phyloP scores from a whole-genome alignment of 768 basidiomycete species.

The Lactarius sp. region DNA sequence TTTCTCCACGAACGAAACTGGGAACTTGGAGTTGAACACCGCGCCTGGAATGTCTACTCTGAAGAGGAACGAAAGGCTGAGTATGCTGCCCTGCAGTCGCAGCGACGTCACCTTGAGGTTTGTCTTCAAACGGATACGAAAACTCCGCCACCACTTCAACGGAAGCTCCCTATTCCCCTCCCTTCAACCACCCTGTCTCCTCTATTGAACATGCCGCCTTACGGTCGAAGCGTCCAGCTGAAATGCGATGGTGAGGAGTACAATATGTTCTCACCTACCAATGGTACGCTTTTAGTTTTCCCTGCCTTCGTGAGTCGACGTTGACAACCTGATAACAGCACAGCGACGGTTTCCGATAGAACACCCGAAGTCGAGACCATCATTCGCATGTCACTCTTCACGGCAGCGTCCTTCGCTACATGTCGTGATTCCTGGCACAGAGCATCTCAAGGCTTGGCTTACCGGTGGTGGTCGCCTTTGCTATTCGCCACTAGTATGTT shows the following conservation, averaged over 20 bases:
- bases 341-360: background rate
- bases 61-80: conserved; percentile 10
- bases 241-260: background rate
- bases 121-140: background rate
- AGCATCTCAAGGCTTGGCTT: conserved; percentile 1
- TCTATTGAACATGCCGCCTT: background rate
- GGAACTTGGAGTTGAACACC: conserved; percentile 9
- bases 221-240: background rate
- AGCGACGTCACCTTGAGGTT: conserved; percentile 3
- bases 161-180: conserved; percentile 8
- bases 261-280: background rate
- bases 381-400: background rate
- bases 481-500: conserved; percentile 16
- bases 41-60: conserved; percentile 6
- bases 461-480: background rate
- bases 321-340: background rate
- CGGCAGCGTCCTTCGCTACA: conserved; percentile 3
- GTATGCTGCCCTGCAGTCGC: conserved; percentile 10
- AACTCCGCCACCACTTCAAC: conserved; percentile 3
- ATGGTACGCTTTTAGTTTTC: background rate
- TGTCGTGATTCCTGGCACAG: conserved; percentile 7
- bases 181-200: background rate
- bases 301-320: background rate
- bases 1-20: conserved; percentile 11
- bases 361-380: background rate